Conservation (phyloP, 1,139 yeast genomes). For the Magnusiomyces ingens region DNA sequence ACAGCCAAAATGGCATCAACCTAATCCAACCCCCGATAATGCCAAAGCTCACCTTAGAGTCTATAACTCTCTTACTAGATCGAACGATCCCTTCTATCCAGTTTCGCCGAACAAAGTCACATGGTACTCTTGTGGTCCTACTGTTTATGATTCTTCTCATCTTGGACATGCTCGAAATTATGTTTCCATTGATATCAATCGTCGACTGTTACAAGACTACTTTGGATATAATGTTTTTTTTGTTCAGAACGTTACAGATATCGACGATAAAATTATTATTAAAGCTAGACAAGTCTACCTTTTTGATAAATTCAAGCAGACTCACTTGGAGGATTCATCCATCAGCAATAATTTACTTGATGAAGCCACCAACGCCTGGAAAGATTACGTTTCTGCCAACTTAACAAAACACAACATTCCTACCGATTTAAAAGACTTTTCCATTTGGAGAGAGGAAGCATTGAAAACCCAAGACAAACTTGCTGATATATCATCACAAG, state of each 20-base stretch:
- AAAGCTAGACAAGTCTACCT: conserved; percentile 88
- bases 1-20: conserved; percentile 42
- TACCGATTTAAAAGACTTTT: conserved; percentile 36
- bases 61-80: conserved; percentile 78
- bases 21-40: conserved; percentile 22
- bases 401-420: conserved; percentile 39
- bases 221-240: conserved; percentile 82
- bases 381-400: conserved; percentile 49
- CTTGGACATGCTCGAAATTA: conserved; percentile 99
- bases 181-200: conserved; percentile 86
- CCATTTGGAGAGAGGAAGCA: conserved; percentile 41
- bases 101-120: conserved; percentile 53
- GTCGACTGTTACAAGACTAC: conserved; percentile 81
- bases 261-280: conserved; percentile 91
- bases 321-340: conserved; percentile 23
- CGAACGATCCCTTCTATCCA: conserved; percentile 72
- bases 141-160: conserved; percentile 94
- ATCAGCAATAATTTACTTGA: conserved; percentile 38
- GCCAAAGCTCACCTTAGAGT: conserved; percentile 37
- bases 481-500: conserved; percentile 43
- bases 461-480: conserved; percentile 38
- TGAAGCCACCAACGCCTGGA: conserved; percentile 42
- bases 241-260: conserved; percentile 95
- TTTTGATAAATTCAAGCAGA: conserved; percentile 50
- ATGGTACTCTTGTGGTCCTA: conserved; percentile 99